Evolutionary conservation across 768 basidiomycete genomes (phyloP).

Genomic region (Suillus spraguei): DNA sequence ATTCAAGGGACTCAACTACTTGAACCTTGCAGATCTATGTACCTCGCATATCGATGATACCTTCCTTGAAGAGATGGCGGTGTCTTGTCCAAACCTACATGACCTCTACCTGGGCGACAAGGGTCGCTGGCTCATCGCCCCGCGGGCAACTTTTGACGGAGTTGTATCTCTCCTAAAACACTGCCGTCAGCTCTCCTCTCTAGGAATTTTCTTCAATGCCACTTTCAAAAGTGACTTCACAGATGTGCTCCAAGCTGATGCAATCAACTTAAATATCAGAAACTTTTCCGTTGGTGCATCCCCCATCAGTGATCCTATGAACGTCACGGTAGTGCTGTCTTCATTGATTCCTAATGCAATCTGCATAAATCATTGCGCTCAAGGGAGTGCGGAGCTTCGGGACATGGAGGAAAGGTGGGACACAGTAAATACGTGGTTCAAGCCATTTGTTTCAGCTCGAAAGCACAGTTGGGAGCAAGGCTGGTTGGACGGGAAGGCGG

Average conservation of each 20-base stretch:
- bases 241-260: background rate
- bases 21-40: background rate
- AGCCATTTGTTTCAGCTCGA: background rate
- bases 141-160: background rate
- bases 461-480: slow-evolving; percentile 1
- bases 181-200: slow-evolving; percentile 1
- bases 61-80: background rate
- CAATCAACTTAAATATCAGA: background rate
- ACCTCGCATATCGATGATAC: background rate
- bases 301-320: background rate
- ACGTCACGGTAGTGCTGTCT: slow-evolving; percentile 2
- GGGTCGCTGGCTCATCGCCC: background rate
- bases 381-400: background rate
- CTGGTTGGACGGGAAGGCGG: background rate
- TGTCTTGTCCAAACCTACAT: background rate
- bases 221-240: background rate
- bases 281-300: background rate
- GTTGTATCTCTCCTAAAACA: background rate
- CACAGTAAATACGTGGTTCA: background rate
- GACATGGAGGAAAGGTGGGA: background rate
- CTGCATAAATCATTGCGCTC: background rate
- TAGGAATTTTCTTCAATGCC: slow-evolving; percentile 1
- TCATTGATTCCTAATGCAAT: background rate
- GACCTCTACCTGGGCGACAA: background rate
- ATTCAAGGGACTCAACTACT: background rate